A percentile compares a stretch with the other conserved stretches of the same genome.
Evolutionary conservation across 2,329 filamentous ascomycete species (phyloP).

Genomic region (Lachnellula cervina): DNA sequence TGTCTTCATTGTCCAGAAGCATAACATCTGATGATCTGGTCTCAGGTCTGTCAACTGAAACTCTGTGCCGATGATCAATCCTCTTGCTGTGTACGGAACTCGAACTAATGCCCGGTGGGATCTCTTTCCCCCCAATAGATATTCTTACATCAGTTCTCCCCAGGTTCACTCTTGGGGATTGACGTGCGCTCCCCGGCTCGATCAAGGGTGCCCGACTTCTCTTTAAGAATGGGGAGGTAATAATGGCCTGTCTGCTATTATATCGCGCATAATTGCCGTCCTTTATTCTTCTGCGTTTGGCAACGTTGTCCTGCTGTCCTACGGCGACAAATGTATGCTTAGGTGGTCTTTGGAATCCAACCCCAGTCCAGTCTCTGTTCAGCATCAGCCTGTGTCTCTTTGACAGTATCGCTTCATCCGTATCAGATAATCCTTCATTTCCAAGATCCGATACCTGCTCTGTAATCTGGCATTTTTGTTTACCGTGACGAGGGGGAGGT

Average conservation of each 20-base stretch:
- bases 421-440: conserved; percentile 1
- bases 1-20: conserved; percentile 24
- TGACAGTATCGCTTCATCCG: conserved; percentile 16
- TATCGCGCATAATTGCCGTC: conserved; percentile 23
- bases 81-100: conserved; percentile 16
- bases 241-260: conserved; percentile 10
- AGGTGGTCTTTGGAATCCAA: conserved; percentile 22
- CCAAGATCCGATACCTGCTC: not conserved
- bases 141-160: conserved; percentile 25
- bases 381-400: conserved; percentile 26
- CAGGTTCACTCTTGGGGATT: not conserved
- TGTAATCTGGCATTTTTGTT: conserved; percentile 10
- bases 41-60: not conserved
- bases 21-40: conserved; percentile 26
- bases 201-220: not conserved
- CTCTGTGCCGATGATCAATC: not conserved
- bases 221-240: conserved; percentile 17
- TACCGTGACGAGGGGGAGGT: conserved; percentile 14
- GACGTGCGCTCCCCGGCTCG: not conserved
- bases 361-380: conserved; percentile 30
- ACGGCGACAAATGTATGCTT: conserved; percentile 19
- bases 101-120: conserved; percentile 24
- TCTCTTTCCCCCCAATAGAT: conserved; percentile 24
- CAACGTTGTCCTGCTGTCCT: conserved; percentile 22
- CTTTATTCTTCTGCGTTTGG: conserved; percentile 23